Evolutionary conservation across 306 rosid genomes (phyloP), one percentile per base, ranked within the genome.

Genomic region (Morella rubra): DNA sequence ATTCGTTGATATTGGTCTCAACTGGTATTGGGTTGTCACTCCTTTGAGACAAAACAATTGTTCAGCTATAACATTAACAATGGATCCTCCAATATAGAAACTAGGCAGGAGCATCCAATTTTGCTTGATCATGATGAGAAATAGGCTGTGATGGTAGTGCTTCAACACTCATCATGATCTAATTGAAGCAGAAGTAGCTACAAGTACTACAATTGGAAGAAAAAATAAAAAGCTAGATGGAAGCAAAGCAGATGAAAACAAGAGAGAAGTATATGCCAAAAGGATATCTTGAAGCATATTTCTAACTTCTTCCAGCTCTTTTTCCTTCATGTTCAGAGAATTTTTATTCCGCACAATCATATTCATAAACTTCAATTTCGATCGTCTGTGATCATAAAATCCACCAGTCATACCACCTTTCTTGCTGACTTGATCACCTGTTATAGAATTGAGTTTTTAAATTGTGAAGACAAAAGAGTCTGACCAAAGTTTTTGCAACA

Each of bases 361-460:
- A 76, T 86, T 89, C 93, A 95, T 90, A 78, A 88, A 90, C 91
- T 91, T 92, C 87, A 95, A 88, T 80, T 83, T 95, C 54, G 98
- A 90, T 68, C 96, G 87, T 66, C 98, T 87, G 84, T 95, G 96
- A 69, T 95, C 97, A 86, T 95, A 92, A 86, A 95, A 95, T 75
- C 98, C 98, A 59, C 98, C 98, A 0, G 98, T 95, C 98, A 95
- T 95, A 71, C 97, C 93, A 73, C 98, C 98, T 84, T 95, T 95
- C 91, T 92, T 95, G 92, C 98, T 95, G 60, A 95, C 97, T 88
- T 95, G 97, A 81, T 95, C 98, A 76, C 98, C 98, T 95, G 85
- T 85, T 65, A 73, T 13, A 69, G 64, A 61, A 75, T 42, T 16
- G 44, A 54, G 37, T 32, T n/a, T 58, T 56, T 40, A 73, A 61